phyloP scores from a whole-genome alignment of 495 filamentous ascomycete genomes.

The Entonaema liquescens region DNA sequence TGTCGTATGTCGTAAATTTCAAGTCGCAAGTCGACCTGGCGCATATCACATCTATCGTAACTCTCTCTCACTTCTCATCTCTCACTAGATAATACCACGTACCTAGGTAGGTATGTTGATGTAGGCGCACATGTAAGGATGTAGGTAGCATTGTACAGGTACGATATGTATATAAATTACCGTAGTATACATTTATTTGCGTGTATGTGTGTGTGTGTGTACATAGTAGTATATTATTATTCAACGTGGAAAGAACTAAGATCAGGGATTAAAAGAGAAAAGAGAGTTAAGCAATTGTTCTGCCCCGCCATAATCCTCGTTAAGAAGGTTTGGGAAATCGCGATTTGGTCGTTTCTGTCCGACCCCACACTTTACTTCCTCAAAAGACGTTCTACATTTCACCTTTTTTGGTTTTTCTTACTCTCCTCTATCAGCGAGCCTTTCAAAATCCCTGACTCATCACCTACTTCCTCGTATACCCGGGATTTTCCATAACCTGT shows the following conservation, averaged over 20 bases:
- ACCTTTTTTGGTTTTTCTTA: neutral
- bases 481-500: slow-evolving; percentile 12
- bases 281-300: slow-evolving; percentile 22
- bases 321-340: slow-evolving; percentile 25
- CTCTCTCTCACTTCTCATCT: neutral
- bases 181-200: neutral
- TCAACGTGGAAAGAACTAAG: slow-evolving; percentile 12
- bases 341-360: slow-evolving; percentile 25
- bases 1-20: neutral
- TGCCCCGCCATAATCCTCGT: slow-evolving; percentile 1
- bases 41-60: slow-evolving; percentile 11
- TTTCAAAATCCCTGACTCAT: slow-evolving; percentile 23
- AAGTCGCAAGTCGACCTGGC: neutral
- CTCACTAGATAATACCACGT: slow-evolving; percentile 12
- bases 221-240: slow-evolving; percentile 7
- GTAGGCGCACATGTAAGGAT: neutral
- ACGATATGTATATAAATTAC: neutral
- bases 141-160: neutral
- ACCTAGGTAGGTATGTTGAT: slow-evolving; percentile 1
- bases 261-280: slow-evolving; percentile 25
- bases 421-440: neutral
- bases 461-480: slow-evolving; percentile 23
- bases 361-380: slow-evolving; percentile 35
- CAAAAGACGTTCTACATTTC: slow-evolving; percentile 15
- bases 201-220: too few species aligned